Base-by-base conservation (phyloP, 2,329 filamentous ascomycete genomes). In the Penicillium sp. region DNA sequence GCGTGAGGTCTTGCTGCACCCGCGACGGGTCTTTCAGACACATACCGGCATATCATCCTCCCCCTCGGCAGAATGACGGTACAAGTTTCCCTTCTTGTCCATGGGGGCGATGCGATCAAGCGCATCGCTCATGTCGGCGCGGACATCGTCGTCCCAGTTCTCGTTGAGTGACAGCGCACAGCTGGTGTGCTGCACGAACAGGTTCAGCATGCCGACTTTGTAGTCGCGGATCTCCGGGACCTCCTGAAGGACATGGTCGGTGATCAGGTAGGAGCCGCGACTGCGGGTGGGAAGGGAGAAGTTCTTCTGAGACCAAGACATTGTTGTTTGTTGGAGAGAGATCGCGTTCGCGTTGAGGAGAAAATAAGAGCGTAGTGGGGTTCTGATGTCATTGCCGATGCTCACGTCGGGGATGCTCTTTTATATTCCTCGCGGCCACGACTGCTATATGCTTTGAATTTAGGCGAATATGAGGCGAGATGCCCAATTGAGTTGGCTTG, bases 151-250 rank as follows among this genome's bases (percentile, higher is more conserved):
- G 70, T 92, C 91, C 79, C 80, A 88, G 77, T 97, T 97, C 82
- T 99, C 94, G 71, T 99, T 99, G 66, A 99, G 78, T 56, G 86
- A 90, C 49, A 99, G 81, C 11, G 90, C 94, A 75, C 92, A 96
- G 68, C 86, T 91, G 5, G 94, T 99, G 77, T 99, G 94, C 77
- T 99, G 93, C 51, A 97, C 83, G 74, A 97, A 99, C 44, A 99
- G 82, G 72, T 96, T 87, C 59, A 97, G 78, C 57, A 96, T 77
- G 43, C 92, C 92, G 64, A 94, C 85, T 73, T 93, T 93, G 83
- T 96, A 96, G 62, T 84, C 73, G 55, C 81, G 81, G 61, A 97
- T 83, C 75, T 97, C 92, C 4, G 93, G 92, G 1, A 97, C 77
- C 55, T 86, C 79, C 47, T 81, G 78, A 24, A 85, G 64, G 52